These are phyloP conservation scores for Cryptococcus sp. DNA, from an alignment of 1,284 basidiomycete genomes.

Conservation along the genomic window DNA sequence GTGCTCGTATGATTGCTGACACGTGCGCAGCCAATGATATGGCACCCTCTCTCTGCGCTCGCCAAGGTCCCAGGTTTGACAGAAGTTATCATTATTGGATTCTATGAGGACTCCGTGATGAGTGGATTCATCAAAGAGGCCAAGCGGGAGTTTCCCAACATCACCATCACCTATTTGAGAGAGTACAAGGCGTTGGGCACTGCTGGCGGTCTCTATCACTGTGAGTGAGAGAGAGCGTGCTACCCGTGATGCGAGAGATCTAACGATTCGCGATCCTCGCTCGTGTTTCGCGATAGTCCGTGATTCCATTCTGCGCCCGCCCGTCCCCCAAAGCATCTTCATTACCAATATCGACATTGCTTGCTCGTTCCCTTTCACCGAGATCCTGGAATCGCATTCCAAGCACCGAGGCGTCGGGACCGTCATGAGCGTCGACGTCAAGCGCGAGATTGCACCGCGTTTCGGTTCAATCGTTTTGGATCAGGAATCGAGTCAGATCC, in stretches of 20 bases:
- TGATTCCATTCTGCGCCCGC: slow-evolving; percentile 56
- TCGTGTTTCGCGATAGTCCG: slow-evolving; percentile 53
- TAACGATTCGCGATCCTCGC: slow-evolving; percentile 25
- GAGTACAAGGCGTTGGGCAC: slow-evolving; percentile 58
- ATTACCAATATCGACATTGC: slow-evolving; percentile 59
- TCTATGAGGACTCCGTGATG: slow-evolving; percentile 58
- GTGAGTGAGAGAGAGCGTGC: slow-evolving; percentile 26
- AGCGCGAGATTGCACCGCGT: slow-evolving; percentile 54
- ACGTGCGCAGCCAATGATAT: slow-evolving; percentile 53
- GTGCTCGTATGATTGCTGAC: background rate
- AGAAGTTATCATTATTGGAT: slow-evolving; percentile 58
- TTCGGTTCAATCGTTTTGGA: slow-evolving; percentile 58
- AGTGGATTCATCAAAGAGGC: slow-evolving; percentile 56
- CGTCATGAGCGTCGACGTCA: slow-evolving; percentile 56
- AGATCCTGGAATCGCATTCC: slow-evolving; percentile 55
- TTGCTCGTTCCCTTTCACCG: slow-evolving; percentile 54
- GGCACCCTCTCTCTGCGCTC: slow-evolving; percentile 57
- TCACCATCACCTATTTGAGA: slow-evolving; percentile 56
- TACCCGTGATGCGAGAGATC: background rate
- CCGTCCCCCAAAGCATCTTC: slow-evolving; percentile 56
- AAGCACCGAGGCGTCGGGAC: slow-evolving; percentile 57
- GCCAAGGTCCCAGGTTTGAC: slow-evolving; percentile 54
- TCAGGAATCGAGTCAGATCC: slow-evolving; percentile 47
- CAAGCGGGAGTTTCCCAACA: slow-evolving; percentile 56
- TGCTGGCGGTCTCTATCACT: slow-evolving; percentile 55